phyloP scores from a whole-genome alignment of 257 asterid species.

The Salvia rosmarinus region DNA sequence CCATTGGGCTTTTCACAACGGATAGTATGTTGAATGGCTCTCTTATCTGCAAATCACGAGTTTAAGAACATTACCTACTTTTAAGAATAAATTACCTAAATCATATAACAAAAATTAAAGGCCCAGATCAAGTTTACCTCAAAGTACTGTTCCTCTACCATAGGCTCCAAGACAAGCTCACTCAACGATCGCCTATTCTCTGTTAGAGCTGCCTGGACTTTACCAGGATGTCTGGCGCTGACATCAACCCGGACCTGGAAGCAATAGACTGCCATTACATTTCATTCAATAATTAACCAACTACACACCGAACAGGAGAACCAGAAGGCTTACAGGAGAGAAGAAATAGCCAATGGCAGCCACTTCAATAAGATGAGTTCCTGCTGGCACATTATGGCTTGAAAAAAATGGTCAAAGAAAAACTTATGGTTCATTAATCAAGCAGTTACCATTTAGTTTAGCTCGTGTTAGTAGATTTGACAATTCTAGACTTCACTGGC shows the following conservation, averaged over 20 bases:
- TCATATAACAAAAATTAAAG: neutral
- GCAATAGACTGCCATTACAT: conserved; percentile 20
- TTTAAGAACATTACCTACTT: conserved; percentile 3
- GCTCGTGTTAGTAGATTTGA: conserved; percentile 16
- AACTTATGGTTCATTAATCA: conserved; percentile 12
- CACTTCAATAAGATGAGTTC: conserved; percentile 97
- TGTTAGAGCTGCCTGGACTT: conserved; percentile 95
- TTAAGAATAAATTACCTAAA: conserved; percentile 4
- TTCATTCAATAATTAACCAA: conserved; percentile 9
- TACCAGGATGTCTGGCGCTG: conserved; percentile 95
- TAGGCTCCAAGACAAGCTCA: conserved; percentile 89
- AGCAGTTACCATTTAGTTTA: conserved; percentile 21
- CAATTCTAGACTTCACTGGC: conserved; percentile 12
- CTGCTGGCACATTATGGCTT: conserved; percentile 94
- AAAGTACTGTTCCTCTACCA: conserved; percentile 87
- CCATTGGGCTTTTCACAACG: conserved; percentile 92
- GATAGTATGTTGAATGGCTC: conserved; percentile 84
- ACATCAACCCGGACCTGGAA: conserved; percentile 90
- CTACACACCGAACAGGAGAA: conserved; percentile 24
- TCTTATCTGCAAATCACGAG: conserved; percentile 62
- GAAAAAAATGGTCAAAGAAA: conserved; percentile 56
- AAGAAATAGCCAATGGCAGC: conserved; percentile 84
- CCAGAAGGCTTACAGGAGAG: conserved; percentile 75
- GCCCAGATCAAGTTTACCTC: conserved; percentile 52
- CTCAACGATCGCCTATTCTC: conserved; percentile 84